Evolutionary conservation across 2,329 filamentous ascomycete species (phyloP), one percentile per base, ranked within the genome.

Genomic region (Aspergillus terreus): DNA sequence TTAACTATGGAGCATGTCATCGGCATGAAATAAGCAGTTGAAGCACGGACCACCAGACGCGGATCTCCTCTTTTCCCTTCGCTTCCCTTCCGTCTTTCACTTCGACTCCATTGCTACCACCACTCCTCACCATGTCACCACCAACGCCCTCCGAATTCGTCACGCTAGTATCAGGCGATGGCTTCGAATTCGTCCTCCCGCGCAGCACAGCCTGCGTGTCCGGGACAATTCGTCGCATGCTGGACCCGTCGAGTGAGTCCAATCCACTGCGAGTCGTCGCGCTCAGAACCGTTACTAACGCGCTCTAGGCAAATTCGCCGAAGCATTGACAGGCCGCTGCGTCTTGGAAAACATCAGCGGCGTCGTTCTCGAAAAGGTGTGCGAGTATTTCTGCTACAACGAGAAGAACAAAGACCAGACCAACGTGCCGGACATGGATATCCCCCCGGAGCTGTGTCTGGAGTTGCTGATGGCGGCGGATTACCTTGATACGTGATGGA

Each of bases 351-450:
- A 81, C 38, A 80, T 86, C 57, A 86, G 81, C 59, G 83, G 80
- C 25, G 68, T 84, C 23, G 77, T 86, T 10, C 75, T 87, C 2
- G 84, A 87, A 63, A 86, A 86, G 66, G 82, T 87, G 48, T 86
- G 83, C 76, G 83, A 86, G 65, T 87, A 87, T 63, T 77, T 87
- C 42, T 85, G 84, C 68, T 87, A 86, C 71, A 82, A 84, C 57
- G 79, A 86, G 60, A 85, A 84, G 68, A 74, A 85, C 63, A 79
- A 80, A 57, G 76, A 83, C 43, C 74, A 77, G 51, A 77, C 74
- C 44, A 82, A 84, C 52, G 82, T 86, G 9, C 78, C 82, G 0
- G 84, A 87, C 60, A 83, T 86, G 79, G 83, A 87, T 42, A 81
- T 86, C 19, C 82, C 83, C 6, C 76, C 82, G 2, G 84, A 87